Base-by-base conservation (phyloP, 2,329 filamentous ascomycete species). In the Fusarium liriodendri region DNA sequence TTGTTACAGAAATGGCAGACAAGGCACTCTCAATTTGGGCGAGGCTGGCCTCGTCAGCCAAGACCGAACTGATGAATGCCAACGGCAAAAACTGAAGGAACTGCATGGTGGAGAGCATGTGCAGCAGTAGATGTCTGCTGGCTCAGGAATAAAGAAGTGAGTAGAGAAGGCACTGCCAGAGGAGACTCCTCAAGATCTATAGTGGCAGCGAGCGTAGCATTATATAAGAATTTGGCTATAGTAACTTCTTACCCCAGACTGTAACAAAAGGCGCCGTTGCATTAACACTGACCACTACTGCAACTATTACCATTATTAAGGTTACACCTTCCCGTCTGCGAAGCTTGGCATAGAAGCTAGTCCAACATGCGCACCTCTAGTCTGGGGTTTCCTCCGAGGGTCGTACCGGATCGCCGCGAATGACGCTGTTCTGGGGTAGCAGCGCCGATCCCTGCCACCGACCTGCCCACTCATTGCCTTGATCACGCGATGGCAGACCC, bases 1-100 rank as follows among this genome's bases (percentile, higher is more conserved):
- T 84, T 42, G 73, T 77, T 2, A 84, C 66, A 1, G 71, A 57
- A 9, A 83, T 50, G 16, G 66, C 60, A 2, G 66, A 60, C 4
- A 78, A 57, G 6, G 64, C 69, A n/a, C 62, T 61, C 3, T 62
- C 29, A 33, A 32, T 47, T 6, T 42, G 42, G 9, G 38, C 33
- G 1, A 57, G 27, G 18, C 63, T 52, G 7, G 13, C 25, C 9
- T 42, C 38, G 9, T 69, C 60, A 10, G 20, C 59, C 6, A 40
- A 20, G 2, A 22, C 18, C 3, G 73, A 35, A 2, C 60, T 35
- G 10, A 73, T 6, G 10, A 73, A 18, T 14, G 59, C 71, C 2
- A 73, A 5, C 0, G 63, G 73, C 10, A 73, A 13, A 2, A 29
- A 33, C 5, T 58, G 8, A 11, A 38, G 47, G 4, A 47, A 14